Base-by-base conservation (phyloP, 768 basidiomycete genomes). In the Suillus subaureus region DNA sequence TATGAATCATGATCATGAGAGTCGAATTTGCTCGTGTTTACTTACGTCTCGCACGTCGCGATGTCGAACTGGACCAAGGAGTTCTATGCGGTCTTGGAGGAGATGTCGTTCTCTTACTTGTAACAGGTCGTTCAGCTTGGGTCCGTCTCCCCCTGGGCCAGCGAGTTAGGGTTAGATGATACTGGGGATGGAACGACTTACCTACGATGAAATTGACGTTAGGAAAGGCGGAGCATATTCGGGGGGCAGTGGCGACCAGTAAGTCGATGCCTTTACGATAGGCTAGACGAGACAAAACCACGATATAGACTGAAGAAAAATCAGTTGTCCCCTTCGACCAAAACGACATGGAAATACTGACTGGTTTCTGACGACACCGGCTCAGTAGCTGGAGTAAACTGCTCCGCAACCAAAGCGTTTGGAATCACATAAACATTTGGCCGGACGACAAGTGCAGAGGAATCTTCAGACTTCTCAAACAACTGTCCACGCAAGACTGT, bases 211-310 rank as follows among this genome's bases (percentile, higher is more conserved):
- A 97, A 49, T 88, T 87, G 57, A 99, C 94, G 67, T 95, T 86
- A 0, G 94, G 92, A 74, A 94, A 97, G 0, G 85, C 80, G 1
- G 84, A 84, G 71, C 97, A 99, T 64, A 99, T 93, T 28, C 89
- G 86, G 0, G 97, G 97, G 0, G 94, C 93, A 0, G 93, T 91
- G 1, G 94, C 95, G 0, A 99, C 92, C 6, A 99, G 86, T 3
- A 99, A 86, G 73, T 99, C 97, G 61, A 99, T 90, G 1, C 97
- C 97, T 80, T 99, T 99, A 58, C 97, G 87, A 72, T 99, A 98
- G 0, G 92, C 94, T 37, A 99, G 81, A 16, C 97, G 88, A 2
- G 95, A 94, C 13, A 99, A 77, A 15, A 97, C 87, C 4, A 99
- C 89, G 54, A 99, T 93, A 3, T 91, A 97, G 64, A 98, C 96